Evolutionary conservation across 306 rosid genomes (phyloP), one percentile per base, ranked within the genome.

Genomic region (Lathyrus tuberosus): DNA sequence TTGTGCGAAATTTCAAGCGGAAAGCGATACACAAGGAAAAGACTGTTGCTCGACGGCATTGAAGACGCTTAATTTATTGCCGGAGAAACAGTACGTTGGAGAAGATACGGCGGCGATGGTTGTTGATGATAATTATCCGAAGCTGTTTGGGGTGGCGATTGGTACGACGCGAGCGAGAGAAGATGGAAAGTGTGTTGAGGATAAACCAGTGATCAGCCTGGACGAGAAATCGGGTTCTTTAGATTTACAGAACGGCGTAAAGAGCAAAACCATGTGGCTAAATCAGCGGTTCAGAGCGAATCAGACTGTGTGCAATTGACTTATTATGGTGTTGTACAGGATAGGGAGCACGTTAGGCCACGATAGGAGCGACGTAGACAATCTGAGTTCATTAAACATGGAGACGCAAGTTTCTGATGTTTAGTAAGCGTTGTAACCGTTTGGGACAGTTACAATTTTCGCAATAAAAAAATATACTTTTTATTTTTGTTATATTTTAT

Each of bases 231-330:
- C 89, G 37, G 88, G 84, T 65, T 87, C 89, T 84, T 65, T 64
- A 0, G 83, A 81, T 81, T 61, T 38, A 17, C 62, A 65, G 67
- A 71, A 61, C 10, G 60, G 30, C 0, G 82, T 65, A 62, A 62
- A 38, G 43, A 82, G 74, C 26, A 83, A 83, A 28, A 76, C 73
- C 15, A 80, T 76, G 62, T 86, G 98, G 95, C 82, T 73, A n/a
- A n/a, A n/a, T n/a, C n/a, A n/a, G n/a, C n/a, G n/a, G n/a, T n/a
- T n/a, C n/a, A n/a, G n/a, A n/a, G n/a, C n/a, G n/a, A n/a, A n/a
- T n/a, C n/a, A n/a, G n/a, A n/a, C n/a, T n/a, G n/a, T n/a, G n/a
- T 89, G 91, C 60, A 84, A 88, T 40, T 79, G 84, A 88, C 63
- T 49, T 49, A 24, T 31, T 31, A 5, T 22, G 53, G 9, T 7